Evolutionary conservation across 495 filamentous ascomycete genomes (phyloP), one percentile per base, ranked within the genome.

Genomic region (Penicillium psychrofluorescens): DNA sequence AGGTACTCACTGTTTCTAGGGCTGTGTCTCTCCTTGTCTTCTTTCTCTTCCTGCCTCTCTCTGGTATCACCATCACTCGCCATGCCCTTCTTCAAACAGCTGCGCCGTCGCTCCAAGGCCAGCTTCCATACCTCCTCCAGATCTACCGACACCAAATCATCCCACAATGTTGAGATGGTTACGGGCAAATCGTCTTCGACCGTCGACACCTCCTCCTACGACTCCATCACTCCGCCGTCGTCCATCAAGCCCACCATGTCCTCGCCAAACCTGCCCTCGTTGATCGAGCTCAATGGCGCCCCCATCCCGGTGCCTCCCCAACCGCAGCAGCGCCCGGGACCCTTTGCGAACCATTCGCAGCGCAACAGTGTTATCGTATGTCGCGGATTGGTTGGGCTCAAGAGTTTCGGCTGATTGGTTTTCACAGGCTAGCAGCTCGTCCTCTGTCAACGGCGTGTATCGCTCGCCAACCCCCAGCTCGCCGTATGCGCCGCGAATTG

Each of bases 41-140:
- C 42, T 27, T 31, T 38, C 37, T 34, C 43, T 58, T 14, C 53
- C 37, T 16, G 13, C 41, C 11, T 29, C 38, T 41, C 29, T 43
- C 38, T 42, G 44, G 41, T 30, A 29, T 45, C 40, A 12, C 14
- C 29, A 31, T 29, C 11, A 8, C 29, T 35, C 49, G 52, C 33
- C 43, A 78, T 78, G 75, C 64, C 84, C 34, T 88, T 95, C 59
- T 75, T 94, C 63, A 88, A 82, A 59, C 78, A 86, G 49, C 64
- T 95, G 39, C 83, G 86, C 50, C 78, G 88, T 52, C 80, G 80
- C 44, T 85, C 85, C 51, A 81, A 72, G 57, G 75, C 83, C 42
- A 82, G 72, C 67, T 78, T 86, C 64, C 68, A 68, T 41, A 72
- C 75, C 28, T 71, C 22, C 22, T 22, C 22, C 22, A 22, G 22